Evolutionary conservation across 306 rosid genomes (phyloP), one percentile per base, ranked within the genome.

Genomic region (Myrica gale): DNA sequence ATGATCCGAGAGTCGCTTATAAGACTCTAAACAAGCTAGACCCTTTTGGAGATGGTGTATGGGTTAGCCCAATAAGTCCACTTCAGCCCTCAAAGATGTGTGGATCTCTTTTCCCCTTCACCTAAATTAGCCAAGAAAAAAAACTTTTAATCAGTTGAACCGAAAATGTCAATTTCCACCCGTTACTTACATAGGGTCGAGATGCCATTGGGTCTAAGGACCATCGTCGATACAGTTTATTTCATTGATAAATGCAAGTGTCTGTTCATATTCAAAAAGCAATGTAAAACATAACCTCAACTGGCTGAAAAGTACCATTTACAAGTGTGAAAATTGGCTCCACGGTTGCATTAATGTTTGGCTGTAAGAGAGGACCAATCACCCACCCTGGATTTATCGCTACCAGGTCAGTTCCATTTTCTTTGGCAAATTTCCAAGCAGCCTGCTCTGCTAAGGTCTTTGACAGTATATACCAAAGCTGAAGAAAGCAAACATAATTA

Each of bases 321-420:
- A 90, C 2, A 11, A 92, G 62, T 69, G 85, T 75, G 77, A 89
- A 26, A 77, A 92, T 16, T 13, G 81, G 65, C 42, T 84, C 74
- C 67, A 83, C 82, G 73, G 90, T 89, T n/a, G 76, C 80, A 55
- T 90, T 92, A 51, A 90, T 73, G 1, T 85, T 87, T 9, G 83
- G 81, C 73, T 83, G 86, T 26, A 83, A 66, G 9, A 71, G 65
- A 9, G 86, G 86, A 75, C 83, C 86, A 42, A 72, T 45, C 23
- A 55, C 81, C 43, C 46, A 19, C 5, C 69, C 42, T 5, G 86
- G 83, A 42, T 79, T 71, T 5, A 83, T 69, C 2, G 83, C 7
- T 0, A 83, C 72, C 45, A 83, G 8, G 48, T 83, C 83, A 21
- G 76, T 76, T 3, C 71, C 75, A 39, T 79, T 79, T n/a, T 16